Conservation (phyloP, 306 rosid genomes). For the Crotalaria pallida region DNA sequence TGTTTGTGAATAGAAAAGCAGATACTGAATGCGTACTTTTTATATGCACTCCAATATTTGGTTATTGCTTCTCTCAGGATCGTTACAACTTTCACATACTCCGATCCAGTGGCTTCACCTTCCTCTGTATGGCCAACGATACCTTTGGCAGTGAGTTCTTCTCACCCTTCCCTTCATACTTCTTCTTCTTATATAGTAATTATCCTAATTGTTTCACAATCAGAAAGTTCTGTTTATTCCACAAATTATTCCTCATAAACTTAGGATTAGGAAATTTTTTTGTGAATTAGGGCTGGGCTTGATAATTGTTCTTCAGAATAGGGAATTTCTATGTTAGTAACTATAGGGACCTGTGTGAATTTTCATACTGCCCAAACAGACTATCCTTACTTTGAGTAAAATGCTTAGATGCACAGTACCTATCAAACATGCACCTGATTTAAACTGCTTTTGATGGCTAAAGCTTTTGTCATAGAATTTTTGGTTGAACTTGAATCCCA, state of each 20-base stretch:
- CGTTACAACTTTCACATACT: constrained; percentile 90
- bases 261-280: not conserved
- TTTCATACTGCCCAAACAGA: not conserved
- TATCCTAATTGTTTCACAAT: no score
- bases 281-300: not conserved
- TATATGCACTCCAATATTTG: not conserved
- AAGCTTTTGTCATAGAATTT: not conserved
- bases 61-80: constrained; percentile 90
- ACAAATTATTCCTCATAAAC: not conserved
- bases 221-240: constrained; percentile 1
- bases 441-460: no score
- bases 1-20: not conserved
- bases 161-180: not conserved
- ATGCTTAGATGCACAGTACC: not conserved
- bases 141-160: constrained; percentile 79
- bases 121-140: constrained; percentile 93
- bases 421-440: not conserved
- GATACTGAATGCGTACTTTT: not conserved
- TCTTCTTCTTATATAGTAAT: not conserved
- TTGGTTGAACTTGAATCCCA: not conserved
- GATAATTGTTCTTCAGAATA: not conserved
- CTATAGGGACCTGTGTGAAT: constrained; percentile 5
- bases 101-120: constrained; percentile 68
- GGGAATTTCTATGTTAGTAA: not conserved
- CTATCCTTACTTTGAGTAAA: not conserved